Base-by-base conservation (phyloP, 176 grass and related monocot genomes). In the Triticum turgidum region DNA sequence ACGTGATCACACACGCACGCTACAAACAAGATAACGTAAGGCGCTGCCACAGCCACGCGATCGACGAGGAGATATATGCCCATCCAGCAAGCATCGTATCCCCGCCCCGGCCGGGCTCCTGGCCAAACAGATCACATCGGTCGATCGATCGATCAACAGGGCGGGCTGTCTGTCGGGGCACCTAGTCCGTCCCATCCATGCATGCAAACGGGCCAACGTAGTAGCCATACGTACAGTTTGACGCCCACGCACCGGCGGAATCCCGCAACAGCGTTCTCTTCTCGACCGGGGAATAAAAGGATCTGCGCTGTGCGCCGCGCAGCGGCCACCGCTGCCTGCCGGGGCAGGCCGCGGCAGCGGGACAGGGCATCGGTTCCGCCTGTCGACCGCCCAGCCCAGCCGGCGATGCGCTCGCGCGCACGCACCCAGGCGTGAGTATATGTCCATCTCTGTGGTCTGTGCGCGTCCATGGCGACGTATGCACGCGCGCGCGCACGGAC, bases 321-420 rank as follows among this genome's bases (percentile, higher is more conserved):
- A 34, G 44, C 77, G 77, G 54, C 54, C 54, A 59, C 54, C 54
- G 54, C 54, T 8, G 6, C 7, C 54, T 89, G 83, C 88, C 88
- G 78, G 88, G 78, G 59, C 59, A 29, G 4, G 77, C 47, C 20
- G 83, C 62, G 78, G 88, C 88, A 89, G 83, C 15, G 63, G 79
- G 88, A 61, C 84, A 90, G 47, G n/a, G 88, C 84, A 90, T 90
- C 89, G 80, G 89, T 86, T 90, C 89, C 84, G 34, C 56, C 73
- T 90, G 89, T 86, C 88, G 17, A 39, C 20, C 37, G 34, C n/a
- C 10, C 24, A 5, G 10, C 6, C 22, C 22, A 32, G 13, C 47
- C 3, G 29, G 79, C 44, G 29, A 37, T 80, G 65, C 33, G 76
- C 68, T 0, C 6, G 51, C 51, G 37, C 21, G 72, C 14, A 3